Base-by-base conservation (phyloP, 2,329 filamentous ascomycete genomes). In the Colletotrichum falcatum region DNA sequence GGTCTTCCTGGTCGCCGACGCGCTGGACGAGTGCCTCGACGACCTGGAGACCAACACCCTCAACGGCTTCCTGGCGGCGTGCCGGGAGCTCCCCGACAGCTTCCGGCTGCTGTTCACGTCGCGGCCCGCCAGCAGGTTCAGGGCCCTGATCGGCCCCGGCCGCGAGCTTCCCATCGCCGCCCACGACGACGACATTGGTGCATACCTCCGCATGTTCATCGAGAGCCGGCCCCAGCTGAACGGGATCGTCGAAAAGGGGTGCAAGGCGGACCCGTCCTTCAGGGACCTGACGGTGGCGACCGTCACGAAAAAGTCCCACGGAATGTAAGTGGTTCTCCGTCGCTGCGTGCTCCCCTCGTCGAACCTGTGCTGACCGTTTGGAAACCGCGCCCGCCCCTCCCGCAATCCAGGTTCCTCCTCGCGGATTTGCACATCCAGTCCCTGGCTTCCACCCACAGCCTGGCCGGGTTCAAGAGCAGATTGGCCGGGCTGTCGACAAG, bases 21-120 rank as follows among this genome's bases (percentile, higher is more conserved):
- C 65, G 1, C n/a, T 68, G 5, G 65, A 68, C 42, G 60, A 68
- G 28, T 68, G 65, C 37, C 49, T 42, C 2, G 65, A 68, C 26
- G 61, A 58, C 23, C 9, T 20, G 3, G 33, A 53, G 26, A 39
- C 35, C 11, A 49, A 58, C 14, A 55, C 56, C 8, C 18, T 66
- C 11, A 35, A 53, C 14, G 54, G 11, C 20, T 66, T 66, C 12
- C 11, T 66, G n/a, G 14, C 2, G 6, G 49, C 5, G 18, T 66
- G 64, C n/a, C 35, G 37, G 16, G 16, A 39, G 30, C 49, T 68
- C 39, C 60, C 65, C 11, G 23, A 33, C 16, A 56, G 33, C 28
- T 61, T 64, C 5, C 35, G 18, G 5, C 56, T 64, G 33, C 20
- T 68, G 2, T 62, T 59, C 20, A 68, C 65, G 3, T 68, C 65